Conservation (phyloP, 768 basidiomycete species). For the Exidia glandulosa region DNA sequence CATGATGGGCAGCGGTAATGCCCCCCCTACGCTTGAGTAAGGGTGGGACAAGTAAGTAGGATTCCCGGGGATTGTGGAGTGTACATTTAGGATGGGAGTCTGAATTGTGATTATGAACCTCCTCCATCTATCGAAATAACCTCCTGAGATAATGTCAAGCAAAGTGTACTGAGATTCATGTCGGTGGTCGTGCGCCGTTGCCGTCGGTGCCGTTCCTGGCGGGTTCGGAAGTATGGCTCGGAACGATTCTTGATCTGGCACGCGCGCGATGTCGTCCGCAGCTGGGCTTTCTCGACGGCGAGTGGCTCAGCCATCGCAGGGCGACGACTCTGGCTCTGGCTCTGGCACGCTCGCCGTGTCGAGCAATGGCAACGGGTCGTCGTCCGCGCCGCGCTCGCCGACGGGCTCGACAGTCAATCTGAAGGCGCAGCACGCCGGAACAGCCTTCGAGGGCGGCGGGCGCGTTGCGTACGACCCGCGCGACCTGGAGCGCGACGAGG, state of each 20-base stretch:
- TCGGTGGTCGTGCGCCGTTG: too few relatives aligned
- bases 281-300: conserved; percentile 4
- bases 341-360: background rate
- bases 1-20: conserved; percentile 20
- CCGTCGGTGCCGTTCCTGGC: too few relatives aligned
- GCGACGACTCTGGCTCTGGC: background rate
- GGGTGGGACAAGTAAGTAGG: too few relatives aligned
- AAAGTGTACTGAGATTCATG: too few relatives aligned
- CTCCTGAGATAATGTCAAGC: too few relatives aligned
- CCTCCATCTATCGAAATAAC: too few relatives aligned
- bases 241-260: background rate
- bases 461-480: conserved; percentile 91
- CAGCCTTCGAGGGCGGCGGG: conserved; percentile 75
- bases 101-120: too few relatives aligned
- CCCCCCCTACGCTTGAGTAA: conserved; percentile 1
- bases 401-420: background rate
- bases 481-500: conserved; percentile 65
- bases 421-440: conserved; percentile 48
- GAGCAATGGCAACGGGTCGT: background rate
- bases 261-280: background rate
- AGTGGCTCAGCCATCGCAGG: background rate
- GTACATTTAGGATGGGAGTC: too few relatives aligned
- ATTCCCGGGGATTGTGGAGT: too few relatives aligned
- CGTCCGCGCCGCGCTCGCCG: conserved; percentile 1
- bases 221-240: too few relatives aligned